Evolutionary conservation across 2,329 filamentous ascomycete genomes (phyloP).

Genomic region (Corinectria fuckeliana): DNA sequence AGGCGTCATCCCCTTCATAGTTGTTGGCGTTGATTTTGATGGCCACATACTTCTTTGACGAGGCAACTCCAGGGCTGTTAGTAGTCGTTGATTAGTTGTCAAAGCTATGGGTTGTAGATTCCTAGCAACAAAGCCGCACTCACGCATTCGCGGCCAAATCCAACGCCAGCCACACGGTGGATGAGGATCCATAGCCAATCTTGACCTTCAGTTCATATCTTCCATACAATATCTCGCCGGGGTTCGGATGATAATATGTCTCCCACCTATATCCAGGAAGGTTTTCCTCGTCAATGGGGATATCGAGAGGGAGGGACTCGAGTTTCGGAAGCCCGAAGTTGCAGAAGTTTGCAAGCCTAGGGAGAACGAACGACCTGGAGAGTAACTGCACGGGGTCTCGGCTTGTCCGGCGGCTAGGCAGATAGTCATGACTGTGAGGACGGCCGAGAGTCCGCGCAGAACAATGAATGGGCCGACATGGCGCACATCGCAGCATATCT

Average conservation of each 20-base stretch:
- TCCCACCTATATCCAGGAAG: conserved; percentile 30
- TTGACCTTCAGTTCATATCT: conserved; percentile 45
- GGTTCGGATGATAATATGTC: conserved; percentile 41
- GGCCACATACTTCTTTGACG: conserved; percentile 27
- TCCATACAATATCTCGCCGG: conserved; percentile 41
- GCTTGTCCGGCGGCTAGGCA: background rate
- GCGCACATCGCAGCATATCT: conserved; percentile 21
- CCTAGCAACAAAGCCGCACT: background rate
- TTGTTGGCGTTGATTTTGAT: conserved; percentile 34
- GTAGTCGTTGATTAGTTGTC: background rate
- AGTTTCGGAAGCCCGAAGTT: background rate
- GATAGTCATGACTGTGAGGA: background rate
- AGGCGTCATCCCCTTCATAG: conserved; percentile 27
- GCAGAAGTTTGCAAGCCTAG: conserved; percentile 12
- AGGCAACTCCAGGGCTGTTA: conserved; percentile 1
- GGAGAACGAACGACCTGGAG: conserved; percentile 6
- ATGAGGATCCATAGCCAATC: conserved; percentile 46
- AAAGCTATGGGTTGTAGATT: background rate
- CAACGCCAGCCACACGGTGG: conserved; percentile 47
- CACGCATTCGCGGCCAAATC: conserved; percentile 14
- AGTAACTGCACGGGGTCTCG: background rate
- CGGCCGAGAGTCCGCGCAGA: conserved; percentile 12
- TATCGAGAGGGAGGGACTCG: conserved; percentile 19
- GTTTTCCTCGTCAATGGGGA: conserved; percentile 33
- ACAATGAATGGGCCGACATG: conserved; percentile 17